Percentiles rank a stretch among this genome's conserved stretches.
Evolutionary conservation across 805 yeast genomes (phyloP).

Genomic region (Yarrowia sp.): DNA sequence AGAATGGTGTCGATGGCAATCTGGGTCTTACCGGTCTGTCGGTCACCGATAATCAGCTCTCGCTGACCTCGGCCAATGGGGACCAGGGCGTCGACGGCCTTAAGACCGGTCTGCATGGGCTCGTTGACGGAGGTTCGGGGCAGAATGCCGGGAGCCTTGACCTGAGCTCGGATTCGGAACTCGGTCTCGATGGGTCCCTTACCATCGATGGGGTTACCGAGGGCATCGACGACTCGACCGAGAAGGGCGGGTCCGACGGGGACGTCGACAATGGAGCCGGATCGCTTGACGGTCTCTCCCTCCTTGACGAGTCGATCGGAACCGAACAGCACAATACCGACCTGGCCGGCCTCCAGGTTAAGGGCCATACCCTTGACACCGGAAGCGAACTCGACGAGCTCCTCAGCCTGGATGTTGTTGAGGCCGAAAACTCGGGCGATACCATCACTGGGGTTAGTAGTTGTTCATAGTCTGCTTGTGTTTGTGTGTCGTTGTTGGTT

Average conservation of each 20-base stretch:
- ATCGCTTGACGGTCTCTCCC: constrained; percentile 99
- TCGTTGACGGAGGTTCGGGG: constrained; percentile 98
- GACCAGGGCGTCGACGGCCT: constrained; percentile 98
- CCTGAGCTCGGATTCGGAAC: constrained; percentile 92
- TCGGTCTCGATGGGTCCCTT: constrained; percentile 95
- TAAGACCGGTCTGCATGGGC: constrained; percentile 99
- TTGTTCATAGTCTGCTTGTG: no score
- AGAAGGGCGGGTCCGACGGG: constrained; percentile 98
- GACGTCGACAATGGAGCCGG: constrained; percentile 98
- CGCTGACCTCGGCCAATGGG: constrained; percentile 99
- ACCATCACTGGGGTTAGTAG: constrained; percentile 80
- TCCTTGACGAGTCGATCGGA: constrained; percentile 98
- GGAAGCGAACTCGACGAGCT: constrained; percentile 97
- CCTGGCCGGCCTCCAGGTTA: constrained; percentile 99
- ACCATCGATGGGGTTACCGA: constrained; percentile 99
- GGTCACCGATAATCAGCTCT: constrained; percentile 99
- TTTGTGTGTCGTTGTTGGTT: not conserved
- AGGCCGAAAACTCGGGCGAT: constrained; percentile 99
- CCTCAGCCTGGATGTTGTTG: constrained; percentile 99
- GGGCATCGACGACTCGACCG: constrained; percentile 99
- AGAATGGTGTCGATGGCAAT: constrained; percentile 98
- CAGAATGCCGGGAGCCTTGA: constrained; percentile 99
- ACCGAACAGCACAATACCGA: constrained; percentile 99
- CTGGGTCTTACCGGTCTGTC: constrained; percentile 99
- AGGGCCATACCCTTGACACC: constrained; percentile 99